A percentile compares a stretch with the other conserved stretches of the same genome.
These are phyloP conservation scores for Combretum micranthum DNA, from an alignment of 345 rosid species.

Conservation along the genomic window DNA sequence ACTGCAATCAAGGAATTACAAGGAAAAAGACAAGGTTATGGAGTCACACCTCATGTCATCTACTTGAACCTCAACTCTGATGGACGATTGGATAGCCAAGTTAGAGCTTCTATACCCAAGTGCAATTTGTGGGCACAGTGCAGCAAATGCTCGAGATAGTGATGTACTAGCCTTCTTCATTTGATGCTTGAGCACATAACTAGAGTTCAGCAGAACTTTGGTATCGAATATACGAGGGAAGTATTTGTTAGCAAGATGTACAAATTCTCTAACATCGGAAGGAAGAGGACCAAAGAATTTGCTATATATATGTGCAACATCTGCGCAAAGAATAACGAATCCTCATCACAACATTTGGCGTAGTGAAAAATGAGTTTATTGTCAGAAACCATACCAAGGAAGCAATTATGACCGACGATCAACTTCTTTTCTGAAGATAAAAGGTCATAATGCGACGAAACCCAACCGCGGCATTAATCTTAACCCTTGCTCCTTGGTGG, in stretches of 20 bases:
- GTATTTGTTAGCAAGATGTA: constrained; percentile 40
- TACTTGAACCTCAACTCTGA: constrained; percentile 75
- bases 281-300: constrained; percentile 87
- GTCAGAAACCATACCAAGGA: constrained; percentile 52
- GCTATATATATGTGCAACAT: constrained; percentile 79
- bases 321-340: constrained; percentile 33
- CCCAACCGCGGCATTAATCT: constrained; percentile 62
- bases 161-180: constrained; percentile 74
- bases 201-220: constrained; percentile 69
- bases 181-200: constrained; percentile 32
- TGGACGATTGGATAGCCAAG: constrained; percentile 22
- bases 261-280: constrained; percentile 63
- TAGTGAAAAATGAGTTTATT: neutral
- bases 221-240: constrained; percentile 81
- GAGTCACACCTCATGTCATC: constrained; percentile 62
- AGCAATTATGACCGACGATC: constrained; percentile 90
- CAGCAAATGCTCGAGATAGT: constrained; percentile 62
- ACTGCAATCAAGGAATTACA: too few relatives aligned
- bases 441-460: constrained; percentile 83
- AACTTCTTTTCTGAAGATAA: constrained; percentile 78
- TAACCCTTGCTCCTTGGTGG: constrained; percentile 39
- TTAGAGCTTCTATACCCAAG: constrained; percentile 26
- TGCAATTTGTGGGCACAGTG: constrained; percentile 67
- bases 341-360: constrained; percentile 6
- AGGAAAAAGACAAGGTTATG: constrained; percentile 8